Conservation (phyloP, 129 eudicot genomes). For the Lonicera japonica region DNA sequence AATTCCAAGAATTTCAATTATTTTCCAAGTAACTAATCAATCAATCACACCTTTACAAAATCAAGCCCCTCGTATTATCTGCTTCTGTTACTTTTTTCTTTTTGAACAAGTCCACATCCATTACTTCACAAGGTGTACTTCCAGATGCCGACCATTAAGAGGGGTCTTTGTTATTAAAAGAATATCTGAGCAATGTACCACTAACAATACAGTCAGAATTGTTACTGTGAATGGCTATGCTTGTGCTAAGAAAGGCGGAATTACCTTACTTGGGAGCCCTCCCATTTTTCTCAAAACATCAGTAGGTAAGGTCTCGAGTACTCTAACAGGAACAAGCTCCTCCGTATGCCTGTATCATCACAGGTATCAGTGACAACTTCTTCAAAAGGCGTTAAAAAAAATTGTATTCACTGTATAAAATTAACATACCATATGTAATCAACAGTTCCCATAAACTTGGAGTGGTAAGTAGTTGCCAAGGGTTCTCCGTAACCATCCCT, state of each 20-base stretch:
- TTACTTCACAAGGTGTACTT: no score
- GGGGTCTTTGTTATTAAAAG: no score
- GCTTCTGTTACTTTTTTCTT: no score
- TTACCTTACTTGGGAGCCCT: slow-evolving; percentile 87
- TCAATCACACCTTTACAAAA: no score
- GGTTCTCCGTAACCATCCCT: slow-evolving; percentile 81
- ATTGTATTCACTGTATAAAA: background rate
- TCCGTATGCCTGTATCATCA: slow-evolving; percentile 56
- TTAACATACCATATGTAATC: slow-evolving; percentile 76
- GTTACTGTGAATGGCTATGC: background rate
- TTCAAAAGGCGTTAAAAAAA: background rate
- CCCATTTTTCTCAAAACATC: slow-evolving; percentile 45
- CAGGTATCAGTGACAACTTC: background rate
- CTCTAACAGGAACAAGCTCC: slow-evolving; percentile 76
- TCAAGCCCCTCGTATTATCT: no score
- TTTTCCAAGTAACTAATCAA: no score
- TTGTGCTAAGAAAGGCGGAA: background rate
- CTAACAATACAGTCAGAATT: background rate
- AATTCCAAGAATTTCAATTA: no score
- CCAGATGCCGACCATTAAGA: no score
- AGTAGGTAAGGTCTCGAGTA: slow-evolving; percentile 68
- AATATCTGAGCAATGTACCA: no score
- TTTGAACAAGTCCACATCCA: no score
- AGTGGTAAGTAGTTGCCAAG: slow-evolving; percentile 66
- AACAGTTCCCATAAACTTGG: slow-evolving; percentile 78